Conservation (phyloP, 2,329 filamentous ascomycete species). For the Colletotrichum neosansevieriae region DNA sequence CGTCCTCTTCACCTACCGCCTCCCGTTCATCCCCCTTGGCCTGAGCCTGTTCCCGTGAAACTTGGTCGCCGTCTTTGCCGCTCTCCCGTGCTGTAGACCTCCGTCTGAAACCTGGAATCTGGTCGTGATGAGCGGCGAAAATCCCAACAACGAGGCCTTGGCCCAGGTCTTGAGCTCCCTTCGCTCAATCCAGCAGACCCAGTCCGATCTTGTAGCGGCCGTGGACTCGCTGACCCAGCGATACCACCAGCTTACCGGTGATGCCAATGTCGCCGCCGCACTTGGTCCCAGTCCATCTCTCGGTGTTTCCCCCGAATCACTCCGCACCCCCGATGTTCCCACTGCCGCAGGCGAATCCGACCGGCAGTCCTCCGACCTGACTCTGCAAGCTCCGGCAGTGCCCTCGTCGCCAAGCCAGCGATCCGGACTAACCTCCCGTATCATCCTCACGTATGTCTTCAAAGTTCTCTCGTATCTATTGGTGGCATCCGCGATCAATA, state of each 20-base stretch:
- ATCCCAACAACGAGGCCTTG: conserved; percentile 44
- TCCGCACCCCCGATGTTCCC: conserved; percentile 39
- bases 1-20: background rate
- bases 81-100: conserved; percentile 1
- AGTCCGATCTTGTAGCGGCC: conserved; percentile 55
- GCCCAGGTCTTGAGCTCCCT: conserved; percentile 50
- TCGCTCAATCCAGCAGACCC: conserved; percentile 55
- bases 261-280: conserved; percentile 9
- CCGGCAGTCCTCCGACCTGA: conserved; percentile 24
- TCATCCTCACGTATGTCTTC: conserved; percentile 63
- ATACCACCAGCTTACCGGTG: conserved; percentile 32
- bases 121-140: conserved; percentile 28
- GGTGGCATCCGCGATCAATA: background rate
- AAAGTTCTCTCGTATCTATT: too few relatives aligned
- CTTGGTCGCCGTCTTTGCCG: background rate
- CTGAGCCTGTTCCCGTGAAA: background rate
- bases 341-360: conserved; percentile 14
- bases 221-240: conserved; percentile 54
- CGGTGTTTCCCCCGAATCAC: conserved; percentile 1
- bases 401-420: conserved; percentile 52
- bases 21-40: background rate
- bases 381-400: conserved; percentile 43
- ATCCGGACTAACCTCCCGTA: conserved; percentile 64
- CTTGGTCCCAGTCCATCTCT: conserved; percentile 24
- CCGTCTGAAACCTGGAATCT: conserved; percentile 14